These are phyloP conservation scores for Venturia aucupariae DNA, from an alignment of 2,329 filamentous ascomycete species.

Conservation along the genomic window DNA sequence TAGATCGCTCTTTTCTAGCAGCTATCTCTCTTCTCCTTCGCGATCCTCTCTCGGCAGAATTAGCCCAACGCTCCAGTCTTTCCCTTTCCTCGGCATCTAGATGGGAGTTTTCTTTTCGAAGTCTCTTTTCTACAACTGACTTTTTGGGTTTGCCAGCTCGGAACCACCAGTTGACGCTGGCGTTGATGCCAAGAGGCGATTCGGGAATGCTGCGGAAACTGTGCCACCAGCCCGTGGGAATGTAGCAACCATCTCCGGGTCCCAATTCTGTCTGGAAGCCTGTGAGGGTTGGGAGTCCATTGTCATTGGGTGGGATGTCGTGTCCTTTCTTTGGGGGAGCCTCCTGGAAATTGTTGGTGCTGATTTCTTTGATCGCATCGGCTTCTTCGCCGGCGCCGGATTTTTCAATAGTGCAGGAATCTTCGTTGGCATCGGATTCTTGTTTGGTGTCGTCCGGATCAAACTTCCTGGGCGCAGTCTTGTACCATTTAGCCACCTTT, in stretches of 20 bases:
- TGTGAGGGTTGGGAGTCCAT: slow-evolving; percentile 14
- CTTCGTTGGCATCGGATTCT: background rate
- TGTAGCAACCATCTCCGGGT: slow-evolving; percentile 64
- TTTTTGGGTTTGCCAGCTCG: background rate
- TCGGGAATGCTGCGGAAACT: slow-evolving; percentile 57
- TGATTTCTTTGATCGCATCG: background rate
- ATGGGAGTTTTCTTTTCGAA: background rate
- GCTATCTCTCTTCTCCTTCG: too few relatives aligned
- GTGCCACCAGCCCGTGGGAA: slow-evolving; percentile 83
- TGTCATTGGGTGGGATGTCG: background rate
- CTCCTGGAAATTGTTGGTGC: background rate
- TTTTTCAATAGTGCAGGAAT: background rate
- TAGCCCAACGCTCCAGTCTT: too few relatives aligned
- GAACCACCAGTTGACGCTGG: slow-evolving; percentile 74
- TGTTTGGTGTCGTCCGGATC: background rate
- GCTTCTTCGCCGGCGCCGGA: background rate
- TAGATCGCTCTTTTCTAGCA: too few relatives aligned
- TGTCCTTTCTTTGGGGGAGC: background rate
- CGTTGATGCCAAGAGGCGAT: slow-evolving; percentile 49
- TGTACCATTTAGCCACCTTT: slow-evolving; percentile 16
- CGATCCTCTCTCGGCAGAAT: too few relatives aligned
- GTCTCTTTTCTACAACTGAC: background rate
- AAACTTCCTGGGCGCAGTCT: background rate
- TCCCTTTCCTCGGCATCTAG: background rate
- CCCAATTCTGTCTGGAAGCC: slow-evolving; percentile 47